Base-by-base conservation (phyloP, 1,284 basidiomycete genomes). In the Malassezia pachydermatis region DNA sequence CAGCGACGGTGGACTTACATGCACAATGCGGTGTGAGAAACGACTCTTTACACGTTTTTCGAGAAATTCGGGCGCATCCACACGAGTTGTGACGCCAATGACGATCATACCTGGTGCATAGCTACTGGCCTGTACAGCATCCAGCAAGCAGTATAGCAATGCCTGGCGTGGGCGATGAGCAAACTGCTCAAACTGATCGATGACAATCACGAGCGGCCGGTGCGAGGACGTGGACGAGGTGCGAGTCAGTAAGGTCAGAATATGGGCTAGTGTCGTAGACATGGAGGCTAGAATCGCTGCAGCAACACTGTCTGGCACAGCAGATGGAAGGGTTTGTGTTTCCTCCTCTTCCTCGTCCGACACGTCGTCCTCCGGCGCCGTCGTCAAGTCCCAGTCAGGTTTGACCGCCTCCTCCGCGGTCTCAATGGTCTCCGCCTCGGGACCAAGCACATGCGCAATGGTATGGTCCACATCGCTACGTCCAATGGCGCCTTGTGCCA, bases 41-140 rank as follows among this genome's bases (percentile, higher is more conserved):
- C 68, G 60, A 49, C 58, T 61, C 46, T 66, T 65, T 25, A 71
- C 68, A 2, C 68, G 48, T 56, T 71, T 71, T 44, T 71, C 68
- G 9, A 71, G 39, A 33, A 64, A 41, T 38, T 71, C 67, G 0
- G 55, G 48, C 3, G 63, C 63, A 35, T 69, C 68, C 20, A 67
- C 53, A 5, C 62, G 39, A 24, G 48, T 53, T 2, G 67, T 65
- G 41, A 63, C 28, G 19, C 66, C 68, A 4, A 70, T 48, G 19
- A 71, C 59, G 1, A 58, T 55, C 28, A 71, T 37, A 1, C 68
- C 68, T 0, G 65, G 59, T 1, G 48, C 55, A 32, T 71, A 71
- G 34, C 56, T 60, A 4, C 58, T 59, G 0, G 63, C 60, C 51
- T 71, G 68, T 2, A 70, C 68, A 3, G 68, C 67, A 35, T 71